These are phyloP conservation scores for Oemleria cerasiformis DNA, from an alignment of 306 rosid genomes.

Conservation along the genomic window DNA sequence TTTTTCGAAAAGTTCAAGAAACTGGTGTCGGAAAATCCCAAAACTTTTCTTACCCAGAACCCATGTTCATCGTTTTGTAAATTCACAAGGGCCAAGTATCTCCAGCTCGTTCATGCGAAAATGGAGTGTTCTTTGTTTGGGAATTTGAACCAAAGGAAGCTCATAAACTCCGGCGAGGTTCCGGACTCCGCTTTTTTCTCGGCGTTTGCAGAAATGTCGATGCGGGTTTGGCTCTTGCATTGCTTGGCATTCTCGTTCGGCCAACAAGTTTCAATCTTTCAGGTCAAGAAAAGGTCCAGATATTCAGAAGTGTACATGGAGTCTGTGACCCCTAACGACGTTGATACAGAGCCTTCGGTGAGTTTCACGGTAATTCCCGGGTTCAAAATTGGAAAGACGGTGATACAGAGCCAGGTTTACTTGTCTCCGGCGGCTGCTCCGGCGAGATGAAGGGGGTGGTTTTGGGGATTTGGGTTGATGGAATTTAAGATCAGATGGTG, in stretches of 20 bases:
- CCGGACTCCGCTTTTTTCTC: constrained; percentile 76
- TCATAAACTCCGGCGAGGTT: constrained; percentile 59
- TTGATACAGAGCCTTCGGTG: constrained; percentile 44
- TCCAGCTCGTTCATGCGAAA: constrained; percentile 73
- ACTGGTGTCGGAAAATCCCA: constrained; percentile 46
- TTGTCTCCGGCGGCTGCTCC: constrained; percentile 39
- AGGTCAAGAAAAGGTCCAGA: constrained; percentile 59
- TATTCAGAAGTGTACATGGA: constrained; percentile 97
- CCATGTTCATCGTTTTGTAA: constrained; percentile 53
- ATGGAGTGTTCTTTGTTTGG: constrained; percentile 98
- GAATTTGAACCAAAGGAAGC: constrained; percentile 73
- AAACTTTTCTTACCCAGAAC: constrained; percentile 40
- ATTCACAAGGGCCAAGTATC: constrained; percentile 63
- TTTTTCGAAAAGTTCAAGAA: constrained; percentile 65
- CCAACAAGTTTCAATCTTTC: constrained; percentile 54
- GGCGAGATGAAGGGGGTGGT: not conserved
- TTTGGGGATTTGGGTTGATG: not conserved
- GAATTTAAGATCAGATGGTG: not conserved
- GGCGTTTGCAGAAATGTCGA: constrained; percentile 75
- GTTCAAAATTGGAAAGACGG: constrained; percentile 60
- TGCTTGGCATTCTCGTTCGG: constrained; percentile 63
- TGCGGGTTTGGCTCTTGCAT: constrained; percentile 75
- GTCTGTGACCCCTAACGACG: constrained; percentile 36
- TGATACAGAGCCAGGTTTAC: constrained; percentile 82
- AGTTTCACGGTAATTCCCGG: constrained; percentile 91